Conservation (phyloP, 2,329 filamentous ascomycete genomes). For the Hypoxylon rubiginosum region DNA sequence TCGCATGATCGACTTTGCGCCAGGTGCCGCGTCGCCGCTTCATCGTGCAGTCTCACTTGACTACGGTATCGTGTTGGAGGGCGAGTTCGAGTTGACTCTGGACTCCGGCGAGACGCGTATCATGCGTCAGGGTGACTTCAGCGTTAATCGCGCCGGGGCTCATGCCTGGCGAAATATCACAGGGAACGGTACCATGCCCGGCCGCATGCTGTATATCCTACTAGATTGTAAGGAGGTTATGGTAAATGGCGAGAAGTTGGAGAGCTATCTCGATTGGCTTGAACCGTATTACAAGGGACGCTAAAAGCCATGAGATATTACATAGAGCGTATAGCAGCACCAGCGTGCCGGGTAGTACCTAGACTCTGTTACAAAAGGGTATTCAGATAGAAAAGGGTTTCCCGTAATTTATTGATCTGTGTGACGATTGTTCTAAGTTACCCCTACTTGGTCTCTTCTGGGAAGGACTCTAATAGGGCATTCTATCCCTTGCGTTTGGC, state of each 20-base stretch:
- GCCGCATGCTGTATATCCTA: slow-evolving; percentile 21
- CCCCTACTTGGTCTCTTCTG: too few species aligned
- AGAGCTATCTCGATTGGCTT: slow-evolving; percentile 13
- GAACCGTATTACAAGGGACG: too few species aligned
- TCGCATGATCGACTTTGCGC: slow-evolving; percentile 23
- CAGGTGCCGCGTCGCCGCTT: slow-evolving; percentile 23
- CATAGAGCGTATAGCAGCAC: too few species aligned
- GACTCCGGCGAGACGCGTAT: slow-evolving; percentile 42
- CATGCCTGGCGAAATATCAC: slow-evolving; percentile 33
- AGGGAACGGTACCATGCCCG: slow-evolving; percentile 19
- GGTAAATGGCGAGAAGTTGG: slow-evolving; percentile 11
- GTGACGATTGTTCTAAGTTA: too few species aligned
- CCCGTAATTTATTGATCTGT: too few species aligned
- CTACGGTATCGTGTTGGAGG: slow-evolving; percentile 42
- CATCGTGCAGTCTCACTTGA: slow-evolving; percentile 35
- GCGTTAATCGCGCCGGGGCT: too few species aligned
- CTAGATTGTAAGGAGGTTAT: slow-evolving; percentile 12
- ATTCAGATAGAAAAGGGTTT: too few species aligned
- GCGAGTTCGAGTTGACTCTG: slow-evolving; percentile 33
- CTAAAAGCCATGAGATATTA: too few species aligned
- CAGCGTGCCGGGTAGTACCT: too few species aligned
- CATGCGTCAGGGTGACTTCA: not conserved
- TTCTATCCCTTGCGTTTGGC: too few species aligned
- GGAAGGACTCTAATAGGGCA: too few species aligned
- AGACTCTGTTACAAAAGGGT: too few species aligned